These are phyloP conservation scores for Ophiostoma angusticollis DNA, from an alignment of 2,329 filamentous ascomycete species.

Conservation along the genomic window DNA sequence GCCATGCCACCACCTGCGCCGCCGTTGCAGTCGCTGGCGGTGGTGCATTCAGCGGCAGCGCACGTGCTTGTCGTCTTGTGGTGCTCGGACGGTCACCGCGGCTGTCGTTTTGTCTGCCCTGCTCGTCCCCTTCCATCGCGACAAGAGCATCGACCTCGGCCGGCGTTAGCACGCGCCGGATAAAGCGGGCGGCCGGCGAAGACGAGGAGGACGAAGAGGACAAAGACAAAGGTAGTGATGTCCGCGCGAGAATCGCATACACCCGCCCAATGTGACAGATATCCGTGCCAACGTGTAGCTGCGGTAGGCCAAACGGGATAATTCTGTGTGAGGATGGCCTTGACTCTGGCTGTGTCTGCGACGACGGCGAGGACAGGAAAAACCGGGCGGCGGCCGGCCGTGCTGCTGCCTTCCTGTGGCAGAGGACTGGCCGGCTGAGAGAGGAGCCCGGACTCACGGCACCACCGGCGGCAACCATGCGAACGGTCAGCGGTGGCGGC, in stretches of 20 bases:
- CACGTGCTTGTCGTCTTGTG: background rate
- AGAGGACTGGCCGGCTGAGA: too few relatives aligned
- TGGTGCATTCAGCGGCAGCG: background rate
- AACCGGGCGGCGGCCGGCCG: too few relatives aligned
- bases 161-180: slow-evolving; percentile 33
- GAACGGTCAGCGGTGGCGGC: too few relatives aligned
- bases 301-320: slow-evolving; percentile 47
- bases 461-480: too few relatives aligned
- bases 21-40: background rate
- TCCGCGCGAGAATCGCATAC: slow-evolving; percentile 34
- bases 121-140: background rate
- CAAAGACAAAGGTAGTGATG: background rate
- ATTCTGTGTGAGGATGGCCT: too few relatives aligned
- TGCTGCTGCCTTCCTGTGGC: too few relatives aligned
- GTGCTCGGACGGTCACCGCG: background rate
- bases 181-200: slow-evolving; percentile 29
- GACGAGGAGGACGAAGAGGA: slow-evolving; percentile 15
- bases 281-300: slow-evolving; percentile 60
- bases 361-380: too few relatives aligned
- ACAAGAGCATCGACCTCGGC: slow-evolving; percentile 21
- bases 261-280: slow-evolving; percentile 62
- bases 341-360: too few relatives aligned
- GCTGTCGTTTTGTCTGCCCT: background rate
- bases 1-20: slow-evolving; percentile 4
- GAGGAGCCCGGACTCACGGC: too few relatives aligned